Evolutionary conservation across 441 rosid species (phyloP), one percentile per base, ranked within the genome.

Genomic region (Corymbia citriodora): DNA sequence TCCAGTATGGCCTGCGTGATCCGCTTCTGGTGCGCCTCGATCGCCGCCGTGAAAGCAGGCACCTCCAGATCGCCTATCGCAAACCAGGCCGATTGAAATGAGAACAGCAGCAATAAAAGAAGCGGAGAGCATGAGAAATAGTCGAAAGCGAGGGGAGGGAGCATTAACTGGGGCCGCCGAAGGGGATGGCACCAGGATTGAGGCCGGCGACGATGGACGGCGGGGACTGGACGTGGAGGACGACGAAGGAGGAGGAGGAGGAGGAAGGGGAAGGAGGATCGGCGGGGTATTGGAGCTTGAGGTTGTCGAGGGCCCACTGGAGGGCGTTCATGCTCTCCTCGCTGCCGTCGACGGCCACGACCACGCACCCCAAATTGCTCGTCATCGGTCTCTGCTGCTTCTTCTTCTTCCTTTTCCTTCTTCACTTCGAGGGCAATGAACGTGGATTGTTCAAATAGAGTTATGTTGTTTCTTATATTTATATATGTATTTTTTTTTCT

Each of bases 321-420:
- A 97, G 92, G 92, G 99, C 98, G 93, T 93, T 92, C 99, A 98
- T 96, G 94, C 99, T 97, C 93, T 96, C 96, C 90, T 98, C 98
- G 94, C 96, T 96, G 92, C 99, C 98, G 92, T 97, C 99, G 10
- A 97, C 98, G 86, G 98, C 95, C 55, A 97, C 94, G 88, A 96
- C 92, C 91, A 97, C 99, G 92, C 94, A 93, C 48, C 93, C 94
- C 87, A 97, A 91, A 88, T 96, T 93, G 15, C 96, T 94, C 40
- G 96, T 48, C 93, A 96, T 96, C 36, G 59, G 13, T 17, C 36
- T 74, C 55, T 12, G 27, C 57, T 27, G 9, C 61, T 9, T 2
- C 54, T 82, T 21, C 53, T 86, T 12, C 87, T 85, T 27, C 87
- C 6, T 23, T 5, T 55, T 21, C 33, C 53, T 15, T 1, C 54